Evolutionary conservation across 1,284 basidiomycete species (phyloP), one percentile per base, ranked within the genome.

Genomic region (Sporisorium reilianum): DNA sequence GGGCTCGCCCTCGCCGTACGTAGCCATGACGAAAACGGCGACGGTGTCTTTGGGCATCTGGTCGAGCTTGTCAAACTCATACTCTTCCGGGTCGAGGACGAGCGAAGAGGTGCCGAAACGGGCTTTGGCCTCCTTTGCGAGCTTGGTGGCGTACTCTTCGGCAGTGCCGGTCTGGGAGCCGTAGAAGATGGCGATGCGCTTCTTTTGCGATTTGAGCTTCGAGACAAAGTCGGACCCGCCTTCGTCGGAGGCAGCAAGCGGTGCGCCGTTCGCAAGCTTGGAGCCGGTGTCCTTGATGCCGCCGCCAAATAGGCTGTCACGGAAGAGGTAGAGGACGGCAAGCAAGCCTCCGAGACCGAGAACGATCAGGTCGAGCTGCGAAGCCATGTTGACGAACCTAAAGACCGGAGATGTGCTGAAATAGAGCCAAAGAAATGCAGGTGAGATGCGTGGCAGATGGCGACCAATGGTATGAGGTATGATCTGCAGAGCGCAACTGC

Each of bases 1-100:
- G 23, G 96, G 97, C 85, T 99, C 96, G 64, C 95, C 96, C 87
- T 99, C 96, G 71, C 96, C 96, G 83, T 99, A 99, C 14, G 96
- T 98, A 25, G 96, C 96, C 90, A 99, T 90, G 80, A 97, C 94
- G 84, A 99, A 98, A 85, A 97, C 90, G 64, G 91, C 93, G 42
- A 91, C 91, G 77, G 89, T 91, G 85, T 95, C 91, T 67, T 92
- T 90, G 3, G 96, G 93, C 36, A 98, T 85, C 84, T 92, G 89
- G 86, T 98, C 95, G 74, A 99, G 90, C 85, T 93, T 95, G 82
- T 95, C 93, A 83, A 97, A 97, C 83, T 98, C 96, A 85, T 97
- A 97, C 44, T 81, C 79, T 40, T 84, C 82, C 22, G 80, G 80
- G 53, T 84, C 83, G 55, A 76, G 69, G 20, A 84, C 83, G 38